Conservation (phyloP, 2,329 filamentous ascomycete species). For the Colletotrichum godetiae region DNA sequence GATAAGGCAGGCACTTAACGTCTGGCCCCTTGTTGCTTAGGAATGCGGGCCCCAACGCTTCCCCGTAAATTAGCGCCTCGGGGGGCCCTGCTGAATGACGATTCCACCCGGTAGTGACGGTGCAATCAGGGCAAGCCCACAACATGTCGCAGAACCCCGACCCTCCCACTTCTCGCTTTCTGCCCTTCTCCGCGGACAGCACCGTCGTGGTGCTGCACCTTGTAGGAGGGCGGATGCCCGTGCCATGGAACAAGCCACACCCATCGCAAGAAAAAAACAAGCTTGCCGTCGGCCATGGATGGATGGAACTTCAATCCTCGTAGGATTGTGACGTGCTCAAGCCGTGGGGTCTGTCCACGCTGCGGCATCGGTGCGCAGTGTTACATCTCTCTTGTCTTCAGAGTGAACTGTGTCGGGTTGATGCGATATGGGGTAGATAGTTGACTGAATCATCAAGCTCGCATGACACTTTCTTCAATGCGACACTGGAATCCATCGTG, state of each 20-base stretch:
- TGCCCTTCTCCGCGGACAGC: slow-evolving; percentile 31
- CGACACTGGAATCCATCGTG: slow-evolving; percentile 63
- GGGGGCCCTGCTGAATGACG: slow-evolving; percentile 30
- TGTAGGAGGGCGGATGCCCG: neutral
- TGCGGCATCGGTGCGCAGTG: slow-evolving; percentile 23
- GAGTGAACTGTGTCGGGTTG: neutral
- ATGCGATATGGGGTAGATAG: slow-evolving; percentile 1
- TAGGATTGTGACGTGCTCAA: slow-evolving; percentile 22
- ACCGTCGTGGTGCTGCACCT: neutral
- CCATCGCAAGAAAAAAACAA: slow-evolving; percentile 18
- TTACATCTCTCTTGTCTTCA: neutral
- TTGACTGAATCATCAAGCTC: neutral
- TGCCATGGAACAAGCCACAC: neutral
- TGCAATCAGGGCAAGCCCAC: slow-evolving; percentile 30
- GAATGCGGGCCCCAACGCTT: slow-evolving; percentile 31
- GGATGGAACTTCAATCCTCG: neutral
- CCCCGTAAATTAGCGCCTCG: slow-evolving; percentile 28
- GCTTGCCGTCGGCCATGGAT: slow-evolving; percentile 16
- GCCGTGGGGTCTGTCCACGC: neutral
- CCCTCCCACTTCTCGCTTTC: slow-evolving; percentile 19
- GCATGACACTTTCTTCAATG: slow-evolving; percentile 23
- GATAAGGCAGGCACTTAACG: slow-evolving; percentile 36
- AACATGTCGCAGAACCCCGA: slow-evolving; percentile 16
- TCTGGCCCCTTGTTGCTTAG: slow-evolving; percentile 15
- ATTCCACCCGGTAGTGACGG: slow-evolving; percentile 27